A percentile compares a stretch with the other conserved stretches of the same genome.
Evolutionary conservation across 768 basidiomycete species (phyloP).

Genomic region (Pleurotus ostreatus): DNA sequence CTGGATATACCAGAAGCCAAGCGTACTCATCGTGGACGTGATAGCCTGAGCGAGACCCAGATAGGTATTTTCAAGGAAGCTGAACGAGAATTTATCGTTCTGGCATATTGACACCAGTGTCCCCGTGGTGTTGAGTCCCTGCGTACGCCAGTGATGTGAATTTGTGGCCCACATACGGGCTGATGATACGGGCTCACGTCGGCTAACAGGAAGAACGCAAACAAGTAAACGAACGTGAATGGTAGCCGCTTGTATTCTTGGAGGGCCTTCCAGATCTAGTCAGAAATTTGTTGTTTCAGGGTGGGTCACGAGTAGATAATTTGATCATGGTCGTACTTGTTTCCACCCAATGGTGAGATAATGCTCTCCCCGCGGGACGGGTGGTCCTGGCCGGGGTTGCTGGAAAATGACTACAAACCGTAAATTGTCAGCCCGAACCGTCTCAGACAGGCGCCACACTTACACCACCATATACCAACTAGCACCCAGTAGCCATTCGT

Average conservation of each 20-base stretch:
- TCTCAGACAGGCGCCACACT: conserved; percentile 17
- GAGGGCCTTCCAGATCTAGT: conserved; percentile 70
- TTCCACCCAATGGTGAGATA: conserved; percentile 87
- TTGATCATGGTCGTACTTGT: conserved; percentile 42
- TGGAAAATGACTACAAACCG: conserved; percentile 71
- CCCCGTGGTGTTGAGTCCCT: conserved; percentile 81
- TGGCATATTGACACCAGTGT: conserved; percentile 75
- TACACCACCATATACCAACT: conserved; percentile 87
- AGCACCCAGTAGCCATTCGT: conserved; percentile 77
- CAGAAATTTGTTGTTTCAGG: neutral
- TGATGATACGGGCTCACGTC: conserved; percentile 43
- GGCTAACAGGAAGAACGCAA: conserved; percentile 74
- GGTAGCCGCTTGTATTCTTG: conserved; percentile 78
- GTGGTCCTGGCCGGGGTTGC: conserved; percentile 77
- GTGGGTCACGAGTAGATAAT: no score
- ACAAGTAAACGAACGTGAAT: conserved; percentile 77
- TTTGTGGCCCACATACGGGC: neutral
- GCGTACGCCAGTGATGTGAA: neutral
- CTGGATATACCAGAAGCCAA: conserved; percentile 85
- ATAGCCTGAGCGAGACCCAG: conserved; percentile 73
- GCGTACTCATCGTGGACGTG: conserved; percentile 66
- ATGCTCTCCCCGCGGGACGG: conserved; percentile 69
- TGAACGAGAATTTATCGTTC: conserved; percentile 77
- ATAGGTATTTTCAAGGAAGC: conserved; percentile 79
- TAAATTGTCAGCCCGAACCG: neutral